These are phyloP conservation scores for Diaporthe amygdali DNA, from an alignment of 2,329 filamentous ascomycete species.

Conservation along the genomic window DNA sequence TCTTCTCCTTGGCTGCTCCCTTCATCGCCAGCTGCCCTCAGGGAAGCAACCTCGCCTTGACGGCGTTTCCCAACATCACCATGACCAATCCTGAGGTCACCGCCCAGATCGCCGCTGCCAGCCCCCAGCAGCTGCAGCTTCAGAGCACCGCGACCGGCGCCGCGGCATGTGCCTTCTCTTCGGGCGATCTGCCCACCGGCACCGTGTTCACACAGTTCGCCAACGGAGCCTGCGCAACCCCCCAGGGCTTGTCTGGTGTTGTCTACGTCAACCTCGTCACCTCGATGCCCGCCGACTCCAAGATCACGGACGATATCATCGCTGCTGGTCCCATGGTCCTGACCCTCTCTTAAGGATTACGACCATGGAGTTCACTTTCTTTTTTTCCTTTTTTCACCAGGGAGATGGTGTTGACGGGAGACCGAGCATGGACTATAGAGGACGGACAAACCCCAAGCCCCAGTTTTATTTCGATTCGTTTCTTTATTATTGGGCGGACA, in stretches of 20 bases:
- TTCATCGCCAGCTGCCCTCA: slow-evolving; percentile 76
- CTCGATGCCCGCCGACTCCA: slow-evolving; percentile 52
- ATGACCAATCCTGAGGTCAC: slow-evolving; percentile 37
- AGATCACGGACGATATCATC: slow-evolving; percentile 66
- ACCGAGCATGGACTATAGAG: slow-evolving; percentile 17
- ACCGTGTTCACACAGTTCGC: slow-evolving; percentile 65
- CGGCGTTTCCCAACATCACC: slow-evolving; percentile 64
- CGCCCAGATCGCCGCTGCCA: slow-evolving; percentile 40
- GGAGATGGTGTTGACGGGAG: slow-evolving; percentile 19
- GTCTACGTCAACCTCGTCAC: slow-evolving; percentile 72
- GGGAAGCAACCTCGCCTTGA: slow-evolving; percentile 67
- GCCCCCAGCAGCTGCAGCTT: slow-evolving; percentile 49
- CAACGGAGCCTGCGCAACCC: slow-evolving; percentile 62
- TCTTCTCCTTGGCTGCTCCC: slow-evolving; percentile 75
- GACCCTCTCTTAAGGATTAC: slow-evolving; percentile 49
- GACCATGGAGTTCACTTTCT: neutral
- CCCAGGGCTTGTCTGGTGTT: slow-evolving; percentile 66
- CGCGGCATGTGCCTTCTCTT: slow-evolving; percentile 71
- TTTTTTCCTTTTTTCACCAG: neutral
- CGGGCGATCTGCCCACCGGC: slow-evolving; percentile 61
- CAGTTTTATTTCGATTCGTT: slow-evolving; percentile 20
- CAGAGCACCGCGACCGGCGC: slow-evolving; percentile 56
- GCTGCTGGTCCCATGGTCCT: slow-evolving; percentile 69
- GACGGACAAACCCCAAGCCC: slow-evolving; percentile 8
- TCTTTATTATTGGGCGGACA: slow-evolving; percentile 14